A percentile compares a stretch with the other conserved stretches of the same genome.
Evolutionary conservation across 148 eudicot species (phyloP).

Genomic region (Amaranthus cruentus): DNA sequence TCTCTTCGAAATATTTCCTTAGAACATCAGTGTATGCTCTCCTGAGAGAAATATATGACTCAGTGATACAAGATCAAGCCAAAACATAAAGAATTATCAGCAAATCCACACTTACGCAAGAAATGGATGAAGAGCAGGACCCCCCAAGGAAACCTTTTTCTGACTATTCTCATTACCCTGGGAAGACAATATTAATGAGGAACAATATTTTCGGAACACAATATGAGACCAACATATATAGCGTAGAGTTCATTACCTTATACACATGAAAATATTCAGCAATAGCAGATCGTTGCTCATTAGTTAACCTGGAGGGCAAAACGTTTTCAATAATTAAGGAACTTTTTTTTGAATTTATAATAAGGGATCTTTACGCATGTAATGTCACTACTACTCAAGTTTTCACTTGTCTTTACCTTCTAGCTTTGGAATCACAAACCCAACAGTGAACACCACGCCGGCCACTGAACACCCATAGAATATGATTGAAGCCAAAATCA

Average conservation of each 20-base stretch:
- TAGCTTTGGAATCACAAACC: slow-evolving; percentile 98
- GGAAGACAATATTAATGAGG: slow-evolving; percentile 9
- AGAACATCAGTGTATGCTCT: slow-evolving; percentile 76
- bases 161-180: slow-evolving; percentile 76
- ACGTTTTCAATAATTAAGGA: slow-evolving; percentile 2
- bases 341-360: background rate
- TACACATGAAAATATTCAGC: slow-evolving; percentile 74
- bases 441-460: slow-evolving; percentile 98
- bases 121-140: slow-evolving; percentile 68
- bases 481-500: slow-evolving; percentile 92
- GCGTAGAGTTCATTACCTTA: slow-evolving; percentile 40
- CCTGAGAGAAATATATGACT: slow-evolving; percentile 41
- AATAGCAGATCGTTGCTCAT: slow-evolving; percentile 80
- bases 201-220: background rate
- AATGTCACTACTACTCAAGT: background rate
- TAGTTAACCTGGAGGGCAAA: slow-evolving; percentile 52
- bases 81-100: background rate
- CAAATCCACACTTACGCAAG: slow-evolving; percentile 50
- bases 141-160: slow-evolving; percentile 54
- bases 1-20: slow-evolving; percentile 53
- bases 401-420: slow-evolving; percentile 46
- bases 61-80: background rate
- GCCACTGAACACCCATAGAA: slow-evolving; percentile 95
- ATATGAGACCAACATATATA: background rate
- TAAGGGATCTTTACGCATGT: background rate